Base-by-base conservation (phyloP, 2,329 filamentous ascomycete genomes). In the Phyllosticta citribraziliensis region DNA sequence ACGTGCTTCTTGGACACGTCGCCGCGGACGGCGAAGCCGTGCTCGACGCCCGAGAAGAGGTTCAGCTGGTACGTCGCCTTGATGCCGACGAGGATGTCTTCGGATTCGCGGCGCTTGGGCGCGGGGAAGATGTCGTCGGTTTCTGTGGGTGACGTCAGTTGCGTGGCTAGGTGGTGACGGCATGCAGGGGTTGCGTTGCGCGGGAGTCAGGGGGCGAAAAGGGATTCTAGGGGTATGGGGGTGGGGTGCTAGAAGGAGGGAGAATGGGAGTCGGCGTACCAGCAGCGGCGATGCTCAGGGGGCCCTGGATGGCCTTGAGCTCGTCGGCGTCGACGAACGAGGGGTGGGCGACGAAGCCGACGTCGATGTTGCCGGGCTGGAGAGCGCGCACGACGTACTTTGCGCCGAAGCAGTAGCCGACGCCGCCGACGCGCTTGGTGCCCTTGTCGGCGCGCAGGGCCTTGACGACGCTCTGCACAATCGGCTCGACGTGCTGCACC, bases 321-420 rank as follows among this genome's bases (percentile, higher is more conserved):
- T 89, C 87, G 0, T 78, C 79, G 27, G 80, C 77, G 1, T 80
- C 75, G 3, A 94, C 83, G 66, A 91, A 91, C 25, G 84, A 88
- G 0, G 90, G 90, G 73, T 94, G 90, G 1, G 89, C 90, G 19
- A 84, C 75, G 74, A 81, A 94, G 50, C 88, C 89, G 58, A 82
- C 88, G 59, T 89, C 80, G 65, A 93, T 76, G 64, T 84, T 84
- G 61, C 79, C 70, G 52, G 76, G 63, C 53, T 75, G 78, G 25
- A 84, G 80, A 78, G 86, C 88, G 52, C 91, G 84, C 58, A 81
- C 80, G 58, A 82, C 79, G 65, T 82, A 83, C 65, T 82, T 82
- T 3, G 74, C 80, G 35, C 79, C 78, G 65, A 79, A 80, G 69
- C 78, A 80, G 67, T 79, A 79, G 5, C 78, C 77, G 2, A 78